Evolutionary conservation across 805 yeast species (phyloP), one percentile per base, ranked within the genome.

Genomic region (Metschnikowia matae): DNA sequence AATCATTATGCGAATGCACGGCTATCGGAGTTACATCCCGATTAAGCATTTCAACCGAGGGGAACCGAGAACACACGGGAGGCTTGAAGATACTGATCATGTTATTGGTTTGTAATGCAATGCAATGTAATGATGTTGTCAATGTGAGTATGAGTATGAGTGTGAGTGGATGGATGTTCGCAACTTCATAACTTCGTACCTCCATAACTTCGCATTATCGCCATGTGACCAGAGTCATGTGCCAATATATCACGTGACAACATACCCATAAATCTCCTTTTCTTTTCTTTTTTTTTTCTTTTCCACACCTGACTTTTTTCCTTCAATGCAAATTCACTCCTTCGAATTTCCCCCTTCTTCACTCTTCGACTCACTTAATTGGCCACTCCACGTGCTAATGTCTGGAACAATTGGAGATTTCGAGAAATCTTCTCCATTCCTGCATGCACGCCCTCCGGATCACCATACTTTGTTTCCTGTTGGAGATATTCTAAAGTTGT

Each of bases 1-100:
- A 85, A 61, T 84, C 89, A 59, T 84, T 84, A 61, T 84, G 89
- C 0, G 87, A 81, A 60, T 84, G 89, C 21, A 83, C 69, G 6
- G 73, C 71, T 49, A 72, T 74, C 48, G 70, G 64, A 40, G 69
- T 62, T 2, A 74, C 71, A 40, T 74, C 73, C 46, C 71, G 54
- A 11, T 69, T 71, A 35, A 68, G 54, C 15, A 58, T 49, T 52
- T 71, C 72, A 21, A 61, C 45, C 35, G 57, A 53, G 17, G 35
- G 47, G 23, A 34, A 33, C n/a, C 21, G 31, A 8, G 46, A 5
- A 23, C 46, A 43, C 31, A 5, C 32, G 6, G 13, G 48, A 2
- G 43, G 52, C 43, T 48, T 29, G 43, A 56, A 54, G 4, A 52
- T 52, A 36, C 44, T 52, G 40, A 56, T 52, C 59, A 56, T 56